These are phyloP conservation scores for Nothopassalora personata DNA, from an alignment of 2,329 filamentous ascomycete species.

Conservation along the genomic window DNA sequence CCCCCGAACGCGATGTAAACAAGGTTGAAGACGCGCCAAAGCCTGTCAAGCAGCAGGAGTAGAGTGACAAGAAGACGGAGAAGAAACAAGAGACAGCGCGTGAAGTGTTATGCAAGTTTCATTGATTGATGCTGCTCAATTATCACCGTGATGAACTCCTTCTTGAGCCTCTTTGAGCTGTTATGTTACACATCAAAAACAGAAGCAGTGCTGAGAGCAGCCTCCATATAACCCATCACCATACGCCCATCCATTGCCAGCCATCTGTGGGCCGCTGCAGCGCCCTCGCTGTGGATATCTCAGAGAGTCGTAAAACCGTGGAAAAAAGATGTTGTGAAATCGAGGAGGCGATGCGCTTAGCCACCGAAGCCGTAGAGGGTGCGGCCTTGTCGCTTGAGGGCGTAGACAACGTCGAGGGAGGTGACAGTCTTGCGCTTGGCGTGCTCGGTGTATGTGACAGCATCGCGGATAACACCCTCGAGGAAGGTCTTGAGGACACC, in stretches of 20 bases:
- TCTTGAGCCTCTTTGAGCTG: slow-evolving; percentile 16
- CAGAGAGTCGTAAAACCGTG: slow-evolving; percentile 33
- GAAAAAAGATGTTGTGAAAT: slow-evolving; percentile 22
- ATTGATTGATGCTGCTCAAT: slow-evolving; percentile 26
- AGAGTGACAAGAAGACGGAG: not conserved
- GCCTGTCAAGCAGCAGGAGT: not conserved
- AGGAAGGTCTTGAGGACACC: slow-evolving; percentile 81
- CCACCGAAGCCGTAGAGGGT: slow-evolving; percentile 66
- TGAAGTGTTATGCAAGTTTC: slow-evolving; percentile 20
- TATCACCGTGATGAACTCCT: slow-evolving; percentile 25
- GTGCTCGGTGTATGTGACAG: slow-evolving; percentile 78
- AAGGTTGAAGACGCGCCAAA: slow-evolving; percentile 5
- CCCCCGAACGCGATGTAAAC: slow-evolving; percentile 14
- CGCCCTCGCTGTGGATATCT: slow-evolving; percentile 33
- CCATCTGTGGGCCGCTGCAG: slow-evolving; percentile 25
- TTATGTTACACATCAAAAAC: slow-evolving; percentile 32
- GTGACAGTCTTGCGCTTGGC: slow-evolving; percentile 71
- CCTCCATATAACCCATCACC: slow-evolving; percentile 23
- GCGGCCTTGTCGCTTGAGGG: slow-evolving; percentile 59
- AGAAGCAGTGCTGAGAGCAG: slow-evolving; percentile 23
- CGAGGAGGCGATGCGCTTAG: slow-evolving; percentile 38
- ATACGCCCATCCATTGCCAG: slow-evolving; percentile 33
- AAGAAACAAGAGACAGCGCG: slow-evolving; percentile 5
- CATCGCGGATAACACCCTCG: slow-evolving; percentile 73
- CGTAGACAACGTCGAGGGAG: slow-evolving; percentile 59